Evolutionary conservation across 2,329 filamentous ascomycete species (phyloP).

Genomic region (Fusarium sp.): DNA sequence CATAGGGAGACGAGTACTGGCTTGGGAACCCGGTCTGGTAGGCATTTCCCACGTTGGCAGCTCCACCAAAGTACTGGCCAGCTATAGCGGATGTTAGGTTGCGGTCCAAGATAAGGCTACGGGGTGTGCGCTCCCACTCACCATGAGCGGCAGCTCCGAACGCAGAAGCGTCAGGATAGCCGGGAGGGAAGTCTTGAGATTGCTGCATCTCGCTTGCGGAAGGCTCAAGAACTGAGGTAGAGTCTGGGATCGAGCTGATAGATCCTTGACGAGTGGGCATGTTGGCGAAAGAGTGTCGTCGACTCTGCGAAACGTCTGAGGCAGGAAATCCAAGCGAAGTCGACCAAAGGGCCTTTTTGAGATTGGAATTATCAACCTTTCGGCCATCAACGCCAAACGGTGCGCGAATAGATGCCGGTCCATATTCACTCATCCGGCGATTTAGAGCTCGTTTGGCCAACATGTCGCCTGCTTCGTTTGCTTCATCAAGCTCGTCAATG

Average conservation of each 20-base stretch:
- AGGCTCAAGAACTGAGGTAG: conserved; percentile 58
- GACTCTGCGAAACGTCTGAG: conserved; percentile 75
- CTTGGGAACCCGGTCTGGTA: conserved; percentile 46
- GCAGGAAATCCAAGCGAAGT: conserved; percentile 75
- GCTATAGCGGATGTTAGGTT: conserved; percentile 17
- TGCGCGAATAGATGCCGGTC: conserved; percentile 57
- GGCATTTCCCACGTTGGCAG: conserved; percentile 36
- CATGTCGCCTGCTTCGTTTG: conserved; percentile 61
- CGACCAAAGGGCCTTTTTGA: conserved; percentile 78
- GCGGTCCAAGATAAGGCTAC: neutral
- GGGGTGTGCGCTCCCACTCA: conserved; percentile 44
- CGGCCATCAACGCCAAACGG: conserved; percentile 67
- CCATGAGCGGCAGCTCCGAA: conserved; percentile 53
- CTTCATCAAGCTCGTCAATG: conserved; percentile 77
- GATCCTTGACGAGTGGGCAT: conserved; percentile 73
- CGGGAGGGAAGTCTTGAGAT: conserved; percentile 54
- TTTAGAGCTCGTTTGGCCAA: conserved; percentile 58
- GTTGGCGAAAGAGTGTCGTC: conserved; percentile 83
- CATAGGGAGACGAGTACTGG: conserved; percentile 60
- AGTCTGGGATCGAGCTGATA: conserved; percentile 69
- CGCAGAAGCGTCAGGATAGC: conserved; percentile 52
- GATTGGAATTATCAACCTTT: conserved; percentile 66
- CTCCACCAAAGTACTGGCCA: conserved; percentile 42
- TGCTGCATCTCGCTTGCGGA: conserved; percentile 56
- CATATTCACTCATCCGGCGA: conserved; percentile 69